Base-by-base conservation (phyloP, 2,329 filamentous ascomycete species). In the Gaeumannomyces tritici region DNA sequence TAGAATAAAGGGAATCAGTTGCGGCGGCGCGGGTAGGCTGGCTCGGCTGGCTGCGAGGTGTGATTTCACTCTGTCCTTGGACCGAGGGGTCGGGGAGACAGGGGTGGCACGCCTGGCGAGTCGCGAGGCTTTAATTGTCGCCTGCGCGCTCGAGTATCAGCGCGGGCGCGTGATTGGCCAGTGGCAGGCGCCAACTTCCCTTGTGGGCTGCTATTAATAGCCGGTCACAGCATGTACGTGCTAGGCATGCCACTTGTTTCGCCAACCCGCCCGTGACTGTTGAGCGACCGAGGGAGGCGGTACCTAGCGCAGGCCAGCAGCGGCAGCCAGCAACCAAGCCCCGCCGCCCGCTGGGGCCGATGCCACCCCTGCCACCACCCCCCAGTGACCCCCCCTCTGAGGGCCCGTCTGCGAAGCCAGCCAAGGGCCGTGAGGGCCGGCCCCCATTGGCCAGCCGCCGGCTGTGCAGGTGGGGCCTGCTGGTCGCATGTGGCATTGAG, bases 121-220 rank as follows among this genome's bases (percentile, higher is more conserved):
- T 68, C 66, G 67, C 62, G 66, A 62, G 61, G 63, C 60, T 66
- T 63, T 67, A 65, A 69, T 68, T 68, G 66, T 68, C 65, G 67
- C 66, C 66, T 66, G 66, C 63, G 64, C 47, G 29, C 26, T 60
- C 63, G 63, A 64, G 61, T 64, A 62, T 62, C 61, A 42, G n/a
- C 26, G 28, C 29, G 47, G 47, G 27, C n/a, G 31, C 35, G 47
- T 67, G 64, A 67, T 67, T 67, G 55, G 65, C 57, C 59, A 61
- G 56, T 27, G 47, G 21, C 61, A 63, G 59, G 66, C 64, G 66
- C 66, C 62, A 59, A 57, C 35, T 21, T 21, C n/a, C 28, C 15
- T 24, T 55, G 33, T 54, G 24, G 29, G 2, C 21, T 26, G 62
- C 64, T 64, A 64, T 63, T 62, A 61, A 66, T 65, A 63, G 61